These are phyloP conservation scores for Persicaria tinctoria DNA, from an alignment of 148 eudicot species.

Conservation along the genomic window DNA sequence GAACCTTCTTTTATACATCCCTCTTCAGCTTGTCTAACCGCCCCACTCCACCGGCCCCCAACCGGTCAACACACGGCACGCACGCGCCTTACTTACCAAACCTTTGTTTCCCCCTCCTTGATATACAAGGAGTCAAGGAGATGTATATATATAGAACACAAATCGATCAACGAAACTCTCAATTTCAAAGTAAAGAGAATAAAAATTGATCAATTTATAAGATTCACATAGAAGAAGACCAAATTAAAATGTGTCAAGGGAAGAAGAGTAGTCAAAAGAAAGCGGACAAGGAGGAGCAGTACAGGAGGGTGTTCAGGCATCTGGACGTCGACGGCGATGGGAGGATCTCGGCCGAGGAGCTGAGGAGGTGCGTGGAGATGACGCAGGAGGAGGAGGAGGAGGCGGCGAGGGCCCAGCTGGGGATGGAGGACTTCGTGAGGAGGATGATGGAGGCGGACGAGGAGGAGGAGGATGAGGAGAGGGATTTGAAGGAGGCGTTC, in stretches of 20 bases:
- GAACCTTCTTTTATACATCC: too few relatives aligned
- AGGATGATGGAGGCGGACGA: not conserved
- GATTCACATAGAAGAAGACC: too few relatives aligned
- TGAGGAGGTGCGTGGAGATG: not conserved
- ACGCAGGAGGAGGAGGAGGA: constrained; percentile 3
- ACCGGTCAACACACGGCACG: too few relatives aligned
- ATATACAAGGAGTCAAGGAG: too few relatives aligned
- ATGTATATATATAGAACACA: too few relatives aligned
- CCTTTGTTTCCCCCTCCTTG: too few relatives aligned
- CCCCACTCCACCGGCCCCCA: too few relatives aligned
- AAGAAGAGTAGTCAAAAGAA: not conserved
- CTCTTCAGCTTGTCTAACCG: too few relatives aligned
- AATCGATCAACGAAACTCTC: too few relatives aligned
- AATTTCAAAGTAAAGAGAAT: too few relatives aligned
- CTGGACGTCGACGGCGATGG: constrained; percentile 11
- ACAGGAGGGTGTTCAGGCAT: constrained; percentile 13
- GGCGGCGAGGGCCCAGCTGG: not conserved
- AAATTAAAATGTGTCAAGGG: not conserved
- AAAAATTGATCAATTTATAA: too few relatives aligned
- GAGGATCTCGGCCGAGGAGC: not conserved
- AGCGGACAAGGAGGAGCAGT: constrained; percentile 8
- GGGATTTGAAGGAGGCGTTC: constrained; percentile 42
- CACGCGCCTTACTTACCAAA: too few relatives aligned
- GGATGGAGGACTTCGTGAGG: constrained; percentile 3
- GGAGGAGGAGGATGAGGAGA: constrained; percentile 20